Evolutionary conservation across 202 grass and related monocot species (phyloP), one percentile per base, ranked within the genome.

Genomic region (Setaria italica): DNA sequence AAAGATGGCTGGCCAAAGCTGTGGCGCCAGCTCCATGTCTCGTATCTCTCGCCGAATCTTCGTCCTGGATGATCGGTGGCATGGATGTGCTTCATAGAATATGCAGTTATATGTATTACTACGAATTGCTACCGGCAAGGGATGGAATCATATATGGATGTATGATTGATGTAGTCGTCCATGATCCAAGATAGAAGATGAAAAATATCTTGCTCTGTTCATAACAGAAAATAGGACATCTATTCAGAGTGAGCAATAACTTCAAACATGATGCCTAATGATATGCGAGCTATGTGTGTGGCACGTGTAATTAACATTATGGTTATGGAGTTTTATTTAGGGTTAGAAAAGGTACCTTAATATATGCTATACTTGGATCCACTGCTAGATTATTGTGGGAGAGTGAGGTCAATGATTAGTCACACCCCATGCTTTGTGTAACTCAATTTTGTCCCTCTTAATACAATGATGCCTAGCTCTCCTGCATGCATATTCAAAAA

Each of bases 1-100:
- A 68, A 74, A 86, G 69, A 85, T 2, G 32, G 9, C 29, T 34
- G 50, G 12, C 58, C 75, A 90, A 83, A 90, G 88, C 70, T 46
- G 59, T 74, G 84, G 74, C 80, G 51, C 59, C 88, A 87, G 79
- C 67, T 42, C 67, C 20, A 75, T 72, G 42, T 13, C 37, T 87
- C 14, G 14, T n/a, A 43, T 83, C 63, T 87, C 75, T 87, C 25
- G 21, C 33, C 51, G 42, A 87, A 87, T 74, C 74, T 79, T 57
- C 34, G 0, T 32, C 4, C 2, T 43, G 33, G 25, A 20, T 35
- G 71, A 15, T 11, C 25, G 3, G 16, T 51, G 30, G 29, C 21
- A 65, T 74, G 12, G 37, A 46, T 46, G 39, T 9, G 59, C 32
- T 21, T 21, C 15, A 5, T 65, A 56, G 35, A 77, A 67, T 76